These are phyloP conservation scores for Simplicillium aogashimaense DNA, from an alignment of 2,329 filamentous ascomycete species.

Conservation along the genomic window DNA sequence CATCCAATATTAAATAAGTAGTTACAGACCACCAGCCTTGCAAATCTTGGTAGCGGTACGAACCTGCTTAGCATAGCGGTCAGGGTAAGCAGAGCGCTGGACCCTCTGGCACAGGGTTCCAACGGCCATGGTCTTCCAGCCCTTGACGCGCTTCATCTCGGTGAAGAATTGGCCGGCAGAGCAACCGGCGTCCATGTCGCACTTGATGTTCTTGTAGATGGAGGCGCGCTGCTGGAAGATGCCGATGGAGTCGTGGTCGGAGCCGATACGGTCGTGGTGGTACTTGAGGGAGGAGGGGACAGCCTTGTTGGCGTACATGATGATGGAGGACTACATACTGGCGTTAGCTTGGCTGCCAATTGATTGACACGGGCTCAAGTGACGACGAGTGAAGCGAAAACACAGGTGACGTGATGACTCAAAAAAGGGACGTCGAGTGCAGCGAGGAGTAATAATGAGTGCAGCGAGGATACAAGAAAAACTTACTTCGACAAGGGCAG, in stretches of 20 bases:
- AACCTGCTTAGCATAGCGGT: conserved; percentile 9
- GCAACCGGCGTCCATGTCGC: conserved; percentile 12
- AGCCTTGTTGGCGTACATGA: conserved; percentile 11
- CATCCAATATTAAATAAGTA: neutral
- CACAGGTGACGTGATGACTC: too few relatives aligned
- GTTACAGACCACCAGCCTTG: conserved; percentile 10
- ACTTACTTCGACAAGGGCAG: conserved; percentile 12
- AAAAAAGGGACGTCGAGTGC: too few relatives aligned
- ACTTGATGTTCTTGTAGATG: conserved; percentile 11
- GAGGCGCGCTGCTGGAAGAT: conserved; percentile 14
- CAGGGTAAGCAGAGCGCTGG: conserved; percentile 12
- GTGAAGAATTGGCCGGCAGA: conserved; percentile 11
- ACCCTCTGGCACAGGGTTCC: conserved; percentile 14
- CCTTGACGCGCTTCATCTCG: conserved; percentile 10
- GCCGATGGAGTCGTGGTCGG: conserved; percentile 13
- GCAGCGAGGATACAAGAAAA: neutral
- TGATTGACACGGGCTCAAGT: neutral
- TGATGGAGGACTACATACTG: conserved; percentile 9
- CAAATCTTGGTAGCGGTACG: conserved; percentile 9
- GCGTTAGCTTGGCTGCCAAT: neutral
- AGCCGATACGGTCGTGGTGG: conserved; percentile 10
- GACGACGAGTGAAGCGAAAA: neutral
- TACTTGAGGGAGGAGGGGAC: conserved; percentile 11
- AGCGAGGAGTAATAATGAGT: neutral
- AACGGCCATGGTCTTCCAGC: conserved; percentile 11